Percentiles rank a stretch among this genome's conserved stretches.
Conservation (phyloP, 768 basidiomycete genomes). For the Sporobolomyces phaffii region DNA sequence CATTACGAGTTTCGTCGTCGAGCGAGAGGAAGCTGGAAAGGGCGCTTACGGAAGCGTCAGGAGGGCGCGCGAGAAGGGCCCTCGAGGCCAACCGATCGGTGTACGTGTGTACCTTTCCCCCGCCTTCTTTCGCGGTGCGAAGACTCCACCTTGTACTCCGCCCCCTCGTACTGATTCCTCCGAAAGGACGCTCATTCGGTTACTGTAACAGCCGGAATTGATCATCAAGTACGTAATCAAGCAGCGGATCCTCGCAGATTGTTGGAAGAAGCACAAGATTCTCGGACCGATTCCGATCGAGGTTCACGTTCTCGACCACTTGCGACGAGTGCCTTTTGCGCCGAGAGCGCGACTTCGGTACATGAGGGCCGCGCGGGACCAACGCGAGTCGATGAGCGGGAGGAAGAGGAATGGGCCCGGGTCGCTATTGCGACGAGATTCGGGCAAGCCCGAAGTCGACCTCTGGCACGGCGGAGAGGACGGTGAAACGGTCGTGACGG, state of each 20-base stretch:
- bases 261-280: constrained; percentile 95
- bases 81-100: constrained; percentile 67
- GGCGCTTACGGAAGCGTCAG: constrained; percentile 96
- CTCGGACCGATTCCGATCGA: constrained; percentile 97
- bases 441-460: constrained; percentile 18
- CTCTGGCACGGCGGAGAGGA: constrained; percentile 45
- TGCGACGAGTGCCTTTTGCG: constrained; percentile 33
- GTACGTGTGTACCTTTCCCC: constrained; percentile 53
- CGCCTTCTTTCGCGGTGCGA: too few species aligned
- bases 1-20: constrained; percentile 78
- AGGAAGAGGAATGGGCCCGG: constrained; percentile 11
- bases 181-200: too few species aligned
- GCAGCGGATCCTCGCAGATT: constrained; percentile 94
- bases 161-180: constrained; percentile 13
- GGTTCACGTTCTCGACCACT: constrained; percentile 60
- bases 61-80: constrained; percentile 68
- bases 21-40: constrained; percentile 73
- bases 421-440: constrained; percentile 50
- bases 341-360: constrained; percentile 59
- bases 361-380: constrained; percentile 48
- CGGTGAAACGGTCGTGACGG: constrained; percentile 62
- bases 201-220: constrained; percentile 60
- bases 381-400: constrained; percentile 33
- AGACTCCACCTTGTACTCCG: too few species aligned
- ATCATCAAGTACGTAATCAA: constrained; percentile 99